These are phyloP conservation scores for Musa beccarii DNA, from an alignment of 176 grass and related monocot species.

Conservation along the genomic window DNA sequence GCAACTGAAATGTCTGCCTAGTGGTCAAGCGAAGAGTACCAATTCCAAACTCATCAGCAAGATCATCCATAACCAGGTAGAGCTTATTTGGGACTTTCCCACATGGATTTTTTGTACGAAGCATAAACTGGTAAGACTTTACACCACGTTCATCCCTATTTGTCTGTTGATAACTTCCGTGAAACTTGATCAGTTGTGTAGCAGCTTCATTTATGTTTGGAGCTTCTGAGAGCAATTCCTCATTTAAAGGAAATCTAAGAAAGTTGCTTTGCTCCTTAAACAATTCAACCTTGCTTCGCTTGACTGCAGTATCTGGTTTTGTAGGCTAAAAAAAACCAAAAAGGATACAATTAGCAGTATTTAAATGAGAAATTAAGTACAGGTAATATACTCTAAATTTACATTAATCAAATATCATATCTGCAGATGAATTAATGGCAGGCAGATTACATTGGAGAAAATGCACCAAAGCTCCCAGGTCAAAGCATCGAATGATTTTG, in stretches of 20 bases:
- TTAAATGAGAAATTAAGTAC: too few relatives aligned
- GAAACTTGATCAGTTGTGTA: conserved; percentile 87
- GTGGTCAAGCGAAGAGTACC: conserved; percentile 83
- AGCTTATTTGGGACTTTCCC: conserved; percentile 85
- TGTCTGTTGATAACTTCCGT: conserved; percentile 86
- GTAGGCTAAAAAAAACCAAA: conserved; percentile 39
- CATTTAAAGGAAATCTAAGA: conserved; percentile 75
- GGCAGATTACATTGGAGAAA: too few relatives aligned
- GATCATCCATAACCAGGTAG: conserved; percentile 79
- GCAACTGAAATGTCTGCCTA: conserved; percentile 89
- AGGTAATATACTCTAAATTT: too few relatives aligned
- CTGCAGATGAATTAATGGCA: too few relatives aligned
- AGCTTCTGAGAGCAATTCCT: conserved; percentile 66
- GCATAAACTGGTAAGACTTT: conserved; percentile 94
- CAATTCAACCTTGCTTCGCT: conserved; percentile 91
- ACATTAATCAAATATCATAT: too few relatives aligned
- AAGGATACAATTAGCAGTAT: too few relatives aligned
- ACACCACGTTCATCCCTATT: conserved; percentile 65
- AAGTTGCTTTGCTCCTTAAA: conserved; percentile 94
- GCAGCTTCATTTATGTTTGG: conserved; percentile 75
- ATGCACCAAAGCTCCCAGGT: too few relatives aligned
- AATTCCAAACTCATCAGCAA: conserved; percentile 89
- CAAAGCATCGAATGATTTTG: too few relatives aligned
- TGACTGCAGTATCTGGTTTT: conserved; percentile 47
- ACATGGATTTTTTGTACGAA: conserved; percentile 87